Conservation (phyloP, 75 land plant genomes). For the Chamaecyparis obtusa region DNA sequence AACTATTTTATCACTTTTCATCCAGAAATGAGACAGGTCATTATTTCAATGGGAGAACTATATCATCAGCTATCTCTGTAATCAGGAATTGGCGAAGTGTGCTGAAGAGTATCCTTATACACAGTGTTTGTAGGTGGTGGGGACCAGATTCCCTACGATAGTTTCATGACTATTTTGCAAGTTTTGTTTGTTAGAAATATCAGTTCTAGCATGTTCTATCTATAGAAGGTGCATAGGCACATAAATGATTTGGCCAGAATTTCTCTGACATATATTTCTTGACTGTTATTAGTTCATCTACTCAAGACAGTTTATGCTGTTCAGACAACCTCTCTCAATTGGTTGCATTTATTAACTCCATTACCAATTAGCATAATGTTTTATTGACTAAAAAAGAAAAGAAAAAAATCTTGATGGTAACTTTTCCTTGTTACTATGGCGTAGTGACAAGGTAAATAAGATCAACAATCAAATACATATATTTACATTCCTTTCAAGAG, state of each 20-base stretch:
- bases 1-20: background rate
- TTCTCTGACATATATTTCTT: background rate
- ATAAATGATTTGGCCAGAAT: background rate
- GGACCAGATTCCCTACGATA: too few relatives aligned
- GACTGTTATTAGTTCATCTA: background rate
- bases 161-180: background rate
- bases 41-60: background rate
- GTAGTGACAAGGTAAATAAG: background rate
- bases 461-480: background rate
- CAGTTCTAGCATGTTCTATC: background rate
- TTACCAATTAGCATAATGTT: background rate
- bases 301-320: background rate
- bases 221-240: background rate
- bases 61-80: background rate
- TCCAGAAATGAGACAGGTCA: background rate
- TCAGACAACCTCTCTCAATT: background rate
- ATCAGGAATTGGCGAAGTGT: background rate
- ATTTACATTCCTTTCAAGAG: background rate
- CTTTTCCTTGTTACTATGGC: background rate
- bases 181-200: background rate
- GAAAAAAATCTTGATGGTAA: background rate
- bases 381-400: background rate
- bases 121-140: background rate
- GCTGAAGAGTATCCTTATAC: background rate
- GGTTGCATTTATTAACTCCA: background rate